These are phyloP conservation scores for Psilocybe sp. DNA, from an alignment of 768 basidiomycete species.

Conservation along the genomic window DNA sequence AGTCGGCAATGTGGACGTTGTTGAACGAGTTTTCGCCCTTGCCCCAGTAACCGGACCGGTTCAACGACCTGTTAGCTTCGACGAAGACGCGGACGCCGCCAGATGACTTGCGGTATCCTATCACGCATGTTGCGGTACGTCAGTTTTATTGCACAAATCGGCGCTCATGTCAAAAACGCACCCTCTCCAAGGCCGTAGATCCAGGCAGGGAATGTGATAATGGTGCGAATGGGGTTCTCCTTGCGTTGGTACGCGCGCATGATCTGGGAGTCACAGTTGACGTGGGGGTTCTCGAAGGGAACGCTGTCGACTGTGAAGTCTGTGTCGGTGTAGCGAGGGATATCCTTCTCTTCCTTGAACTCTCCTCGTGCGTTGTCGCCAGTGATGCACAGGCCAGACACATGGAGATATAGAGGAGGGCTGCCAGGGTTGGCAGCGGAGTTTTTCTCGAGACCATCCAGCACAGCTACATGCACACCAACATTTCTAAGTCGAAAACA, in stretches of 20 bases:
- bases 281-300: slow-evolving; percentile 17
- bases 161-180: slow-evolving; percentile 8
- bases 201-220: slow-evolving; percentile 38
- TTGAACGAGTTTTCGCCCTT: slow-evolving; percentile 34
- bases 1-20: slow-evolving; percentile 40
- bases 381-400: slow-evolving; percentile 38
- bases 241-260: slow-evolving; percentile 37
- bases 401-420: slow-evolving; percentile 41
- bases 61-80: slow-evolving; percentile 25
- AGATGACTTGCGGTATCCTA: slow-evolving; percentile 36
- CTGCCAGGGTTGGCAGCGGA: slow-evolving; percentile 31
- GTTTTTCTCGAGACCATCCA: slow-evolving; percentile 34
- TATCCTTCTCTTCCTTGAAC: slow-evolving; percentile 20
- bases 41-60: slow-evolving; percentile 42
- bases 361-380: slow-evolving; percentile 40
- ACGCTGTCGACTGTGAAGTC: slow-evolving; percentile 29
- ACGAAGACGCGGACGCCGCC: slow-evolving; percentile 34
- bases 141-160: not conserved
- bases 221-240: slow-evolving; percentile 39
- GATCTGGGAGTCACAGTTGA: slow-evolving; percentile 27
- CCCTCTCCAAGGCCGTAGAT: slow-evolving; percentile 43
- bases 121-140: not conserved
- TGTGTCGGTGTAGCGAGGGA: slow-evolving; percentile 35
- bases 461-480: slow-evolving; percentile 24
- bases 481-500: not conserved